Evolutionary conservation across 257 asterid genomes (phyloP).

Genomic region (Plantago ovata): DNA sequence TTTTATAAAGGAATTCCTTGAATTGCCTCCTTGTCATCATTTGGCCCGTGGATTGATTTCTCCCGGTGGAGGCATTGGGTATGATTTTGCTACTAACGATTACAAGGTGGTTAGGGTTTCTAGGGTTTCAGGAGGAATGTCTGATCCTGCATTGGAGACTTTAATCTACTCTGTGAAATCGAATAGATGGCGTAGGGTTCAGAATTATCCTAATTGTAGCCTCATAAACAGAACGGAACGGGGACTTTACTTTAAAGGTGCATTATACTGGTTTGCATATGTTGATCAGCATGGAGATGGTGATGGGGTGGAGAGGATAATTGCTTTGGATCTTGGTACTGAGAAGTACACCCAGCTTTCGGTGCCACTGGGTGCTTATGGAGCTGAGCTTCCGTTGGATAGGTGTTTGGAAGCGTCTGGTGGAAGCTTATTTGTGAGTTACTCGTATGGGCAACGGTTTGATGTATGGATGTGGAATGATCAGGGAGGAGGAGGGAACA

Average conservation of each 20-base stretch:
- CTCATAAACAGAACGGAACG: too few relatives aligned
- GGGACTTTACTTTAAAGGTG: background rate
- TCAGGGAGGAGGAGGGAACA: background rate
- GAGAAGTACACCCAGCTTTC: background rate
- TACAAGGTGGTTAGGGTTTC: background rate
- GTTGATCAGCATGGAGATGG: background rate
- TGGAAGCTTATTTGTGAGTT: constrained; percentile 5
- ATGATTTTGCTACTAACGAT: background rate
- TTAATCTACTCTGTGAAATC: background rate
- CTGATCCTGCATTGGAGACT: too few relatives aligned
- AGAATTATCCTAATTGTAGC: background rate
- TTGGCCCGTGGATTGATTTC: background rate
- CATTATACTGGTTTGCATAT: background rate
- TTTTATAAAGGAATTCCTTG: background rate
- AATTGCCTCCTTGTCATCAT: background rate
- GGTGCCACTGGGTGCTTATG: background rate
- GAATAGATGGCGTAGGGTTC: background rate
- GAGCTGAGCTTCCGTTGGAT: background rate
- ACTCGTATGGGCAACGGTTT: background rate
- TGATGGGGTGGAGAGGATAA: background rate
- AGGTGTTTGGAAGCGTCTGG: background rate
- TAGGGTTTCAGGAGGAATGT: too few relatives aligned
- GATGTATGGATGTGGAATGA: constrained; percentile 8
- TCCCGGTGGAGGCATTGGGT: background rate
- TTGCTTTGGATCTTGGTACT: constrained; percentile 3